These are phyloP conservation scores for Backusella psychrophila DNA, from an alignment of 192 early-diverging fungal species.

Conservation along the genomic window DNA sequence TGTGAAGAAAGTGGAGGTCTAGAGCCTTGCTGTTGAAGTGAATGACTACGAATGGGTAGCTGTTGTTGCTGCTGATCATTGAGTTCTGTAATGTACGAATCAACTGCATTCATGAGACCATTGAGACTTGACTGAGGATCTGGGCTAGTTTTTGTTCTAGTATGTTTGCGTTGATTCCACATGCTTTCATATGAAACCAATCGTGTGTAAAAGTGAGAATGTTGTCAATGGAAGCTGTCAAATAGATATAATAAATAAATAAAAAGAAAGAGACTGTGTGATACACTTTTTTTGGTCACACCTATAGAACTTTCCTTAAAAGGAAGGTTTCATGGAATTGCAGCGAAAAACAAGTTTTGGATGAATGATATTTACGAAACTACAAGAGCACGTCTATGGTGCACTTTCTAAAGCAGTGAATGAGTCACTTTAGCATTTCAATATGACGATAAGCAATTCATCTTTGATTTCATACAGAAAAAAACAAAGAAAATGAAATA, in stretches of 20 bases:
- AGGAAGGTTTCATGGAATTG: constrained; percentile 2
- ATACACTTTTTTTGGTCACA: neutral
- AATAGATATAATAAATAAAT: neutral
- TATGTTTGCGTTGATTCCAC: neutral
- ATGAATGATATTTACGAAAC: too few species aligned
- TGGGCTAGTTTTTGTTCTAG: neutral
- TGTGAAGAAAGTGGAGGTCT: neutral
- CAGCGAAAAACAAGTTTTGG: too few species aligned
- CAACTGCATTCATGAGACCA: constrained; percentile 20
- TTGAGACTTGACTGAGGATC: neutral
- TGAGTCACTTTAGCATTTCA: too few species aligned
- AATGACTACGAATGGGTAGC: neutral
- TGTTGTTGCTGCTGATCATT: constrained; percentile 5
- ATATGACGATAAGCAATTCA: too few species aligned
- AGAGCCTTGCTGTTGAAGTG: neutral
- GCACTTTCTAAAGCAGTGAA: too few species aligned
- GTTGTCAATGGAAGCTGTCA: neutral
- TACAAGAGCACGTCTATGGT: too few species aligned
- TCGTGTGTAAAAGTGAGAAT: neutral
- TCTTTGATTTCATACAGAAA: too few species aligned
- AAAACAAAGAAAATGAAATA: too few species aligned
- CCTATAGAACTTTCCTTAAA: neutral
- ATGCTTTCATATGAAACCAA: neutral
- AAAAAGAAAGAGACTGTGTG: neutral
- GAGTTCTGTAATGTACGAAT: constrained; percentile 20